Percentiles rank a stretch among this genome's conserved stretches.
phyloP scores from a whole-genome alignment of 352 stramenopile species.

The Pythium aphanidermatum region DNA sequence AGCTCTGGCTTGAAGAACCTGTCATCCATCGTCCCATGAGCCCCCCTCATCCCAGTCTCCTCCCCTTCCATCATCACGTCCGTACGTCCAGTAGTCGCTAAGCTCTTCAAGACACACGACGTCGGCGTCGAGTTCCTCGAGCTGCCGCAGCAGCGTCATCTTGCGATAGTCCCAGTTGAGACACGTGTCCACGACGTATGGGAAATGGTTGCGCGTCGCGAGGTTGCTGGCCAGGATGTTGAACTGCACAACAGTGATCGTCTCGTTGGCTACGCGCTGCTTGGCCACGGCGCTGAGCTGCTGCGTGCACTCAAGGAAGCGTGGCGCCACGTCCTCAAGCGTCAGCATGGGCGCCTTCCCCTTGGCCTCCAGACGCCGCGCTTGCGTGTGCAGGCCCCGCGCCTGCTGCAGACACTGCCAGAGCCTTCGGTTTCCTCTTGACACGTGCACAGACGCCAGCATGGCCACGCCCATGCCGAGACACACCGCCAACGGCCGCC shows the following conservation, averaged over 20 bases:
- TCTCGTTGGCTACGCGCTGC: slow-evolving; percentile 39
- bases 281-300: slow-evolving; percentile 32
- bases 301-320: slow-evolving; percentile 40
- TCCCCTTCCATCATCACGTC: neutral
- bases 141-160: slow-evolving; percentile 62
- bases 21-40: neutral
- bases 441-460: slow-evolving; percentile 62
- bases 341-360: neutral
- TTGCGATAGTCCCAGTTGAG: slow-evolving; percentile 84
- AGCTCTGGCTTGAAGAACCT: slow-evolving; percentile 82
- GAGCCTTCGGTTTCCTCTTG: slow-evolving; percentile 35
- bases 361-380: neutral
- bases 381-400: no score
- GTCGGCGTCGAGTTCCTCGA: slow-evolving; percentile 71
- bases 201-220: slow-evolving; percentile 78
- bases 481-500: slow-evolving; percentile 40
- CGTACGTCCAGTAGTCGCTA: slow-evolving; percentile 87
- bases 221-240: slow-evolving; percentile 86
- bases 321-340: slow-evolving; percentile 8
- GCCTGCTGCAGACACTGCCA: slow-evolving; percentile 35
- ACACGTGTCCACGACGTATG: slow-evolving; percentile 76
- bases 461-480: slow-evolving; percentile 68
- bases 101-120: slow-evolving; percentile 82
- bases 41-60: neutral
- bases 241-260: slow-evolving; percentile 76